Conservation (phyloP, 345 rosid genomes). For the Lumnitzera littorea region DNA sequence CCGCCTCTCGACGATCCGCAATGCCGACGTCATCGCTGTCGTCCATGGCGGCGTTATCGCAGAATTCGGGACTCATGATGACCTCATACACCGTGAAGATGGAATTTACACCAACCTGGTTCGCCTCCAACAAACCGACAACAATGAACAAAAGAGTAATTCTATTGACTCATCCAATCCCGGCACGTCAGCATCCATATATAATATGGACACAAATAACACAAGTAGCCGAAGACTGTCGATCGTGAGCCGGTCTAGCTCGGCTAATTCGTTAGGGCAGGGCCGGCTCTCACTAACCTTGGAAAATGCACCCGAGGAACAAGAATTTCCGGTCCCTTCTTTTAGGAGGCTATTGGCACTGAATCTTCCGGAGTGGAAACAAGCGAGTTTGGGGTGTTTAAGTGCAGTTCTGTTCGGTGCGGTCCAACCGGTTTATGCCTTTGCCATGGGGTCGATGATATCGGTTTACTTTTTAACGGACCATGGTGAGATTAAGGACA, state of each 20-base stretch:
- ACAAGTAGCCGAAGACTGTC: slow-evolving; percentile 42
- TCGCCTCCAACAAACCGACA: slow-evolving; percentile 47
- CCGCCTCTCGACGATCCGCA: slow-evolving; percentile 68
- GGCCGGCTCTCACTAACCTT: slow-evolving; percentile 9
- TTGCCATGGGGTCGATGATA: slow-evolving; percentile 21
- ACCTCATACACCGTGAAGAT: slow-evolving; percentile 31
- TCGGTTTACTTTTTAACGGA: slow-evolving; percentile 19
- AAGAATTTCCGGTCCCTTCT: slow-evolving; percentile 33
- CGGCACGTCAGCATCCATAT: slow-evolving; percentile 14
- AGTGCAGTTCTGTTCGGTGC: slow-evolving; percentile 38
- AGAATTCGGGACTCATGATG: slow-evolving; percentile 62
- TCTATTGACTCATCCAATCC: background rate
- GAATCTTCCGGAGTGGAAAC: slow-evolving; percentile 68
- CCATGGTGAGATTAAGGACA: slow-evolving; percentile 24
- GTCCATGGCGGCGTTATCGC: slow-evolving; percentile 38
- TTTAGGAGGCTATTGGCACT: slow-evolving; percentile 46
- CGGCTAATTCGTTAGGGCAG: slow-evolving; percentile 32
- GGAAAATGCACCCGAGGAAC: slow-evolving; percentile 6
- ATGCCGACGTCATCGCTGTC: slow-evolving; percentile 51
- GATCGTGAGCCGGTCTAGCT: slow-evolving; percentile 47
- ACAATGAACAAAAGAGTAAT: slow-evolving; percentile 1
- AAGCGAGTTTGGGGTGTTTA: slow-evolving; percentile 23
- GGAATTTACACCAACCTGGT: slow-evolving; percentile 50
- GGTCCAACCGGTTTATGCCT: slow-evolving; percentile 35
- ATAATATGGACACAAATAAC: slow-evolving; percentile 27